A percentile compares a stretch with the other conserved stretches of the same genome.
Conservation (phyloP, 768 basidiomycete species). For the Podaxis pistillaris region DNA sequence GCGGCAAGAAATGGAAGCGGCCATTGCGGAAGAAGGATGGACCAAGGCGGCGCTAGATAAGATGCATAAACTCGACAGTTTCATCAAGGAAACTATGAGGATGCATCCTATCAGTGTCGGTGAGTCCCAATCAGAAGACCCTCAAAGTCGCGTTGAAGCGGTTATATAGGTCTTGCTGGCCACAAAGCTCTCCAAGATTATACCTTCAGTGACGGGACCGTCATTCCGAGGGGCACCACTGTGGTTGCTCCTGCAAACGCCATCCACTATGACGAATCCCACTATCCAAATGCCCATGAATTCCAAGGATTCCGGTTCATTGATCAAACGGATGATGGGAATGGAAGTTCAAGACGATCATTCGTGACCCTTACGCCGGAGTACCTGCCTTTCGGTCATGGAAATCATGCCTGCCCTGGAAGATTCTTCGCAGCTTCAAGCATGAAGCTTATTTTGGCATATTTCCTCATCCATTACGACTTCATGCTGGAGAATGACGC, state of each 20-base stretch:
- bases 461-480: slow-evolving; percentile 17
- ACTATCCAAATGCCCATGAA: slow-evolving; percentile 30
- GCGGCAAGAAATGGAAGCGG: slow-evolving; percentile 41
- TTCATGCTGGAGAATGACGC: slow-evolving; percentile 13
- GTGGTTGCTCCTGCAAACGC: slow-evolving; percentile 28
- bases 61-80: slow-evolving; percentile 15
- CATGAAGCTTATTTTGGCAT: slow-evolving; percentile 14
- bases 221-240: slow-evolving; percentile 36
- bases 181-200: slow-evolving; percentile 37
- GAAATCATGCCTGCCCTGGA: slow-evolving; percentile 31
- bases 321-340: slow-evolving; percentile 21
- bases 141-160: not conserved
- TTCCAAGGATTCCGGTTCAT: slow-evolving; percentile 45
- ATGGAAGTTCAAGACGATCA: slow-evolving; percentile 20
- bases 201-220: slow-evolving; percentile 42
- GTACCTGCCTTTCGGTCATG: slow-evolving; percentile 35
- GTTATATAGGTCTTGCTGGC: slow-evolving; percentile 20
- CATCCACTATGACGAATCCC: slow-evolving; percentile 28
- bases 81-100: slow-evolving; percentile 19
- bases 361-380: slow-evolving; percentile 25
- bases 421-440: slow-evolving; percentile 18
- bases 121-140: not conserved
- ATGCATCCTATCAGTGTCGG: slow-evolving; percentile 12
- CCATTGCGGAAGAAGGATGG: slow-evolving; percentile 36
- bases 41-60: slow-evolving; percentile 13